Evolutionary conservation across 1,284 basidiomycete species (phyloP).

Genomic region (Kwoniella shivajii): DNA sequence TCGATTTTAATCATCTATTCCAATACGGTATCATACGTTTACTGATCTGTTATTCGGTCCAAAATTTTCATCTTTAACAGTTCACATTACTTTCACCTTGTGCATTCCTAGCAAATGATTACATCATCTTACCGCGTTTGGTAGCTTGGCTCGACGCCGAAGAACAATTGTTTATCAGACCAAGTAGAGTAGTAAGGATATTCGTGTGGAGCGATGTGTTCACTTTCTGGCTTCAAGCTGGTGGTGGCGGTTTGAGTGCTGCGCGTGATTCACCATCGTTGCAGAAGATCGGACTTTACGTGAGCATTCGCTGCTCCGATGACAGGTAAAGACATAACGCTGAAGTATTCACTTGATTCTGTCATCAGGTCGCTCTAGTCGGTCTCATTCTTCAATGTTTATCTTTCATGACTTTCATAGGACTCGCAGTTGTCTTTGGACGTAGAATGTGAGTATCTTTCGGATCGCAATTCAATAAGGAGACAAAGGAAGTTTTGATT

Average conservation of each 20-base stretch:
- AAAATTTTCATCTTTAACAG: conserved; percentile 18
- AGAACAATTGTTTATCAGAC: conserved; percentile 46
- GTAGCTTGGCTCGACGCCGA: conserved; percentile 60
- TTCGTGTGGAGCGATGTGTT: conserved; percentile 60
- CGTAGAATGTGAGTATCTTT: conserved; percentile 56
- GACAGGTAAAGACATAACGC: background rate
- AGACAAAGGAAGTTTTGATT: no score
- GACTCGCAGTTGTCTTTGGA: conserved; percentile 63
- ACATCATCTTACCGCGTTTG: conserved; percentile 67
- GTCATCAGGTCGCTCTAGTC: conserved; percentile 60
- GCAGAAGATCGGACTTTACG: conserved; percentile 42
- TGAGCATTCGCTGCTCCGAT: no score
- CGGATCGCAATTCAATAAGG: conserved; percentile 12
- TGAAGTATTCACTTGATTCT: background rate
- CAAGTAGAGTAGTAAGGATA: conserved; percentile 32
- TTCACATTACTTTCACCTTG: conserved; percentile 59
- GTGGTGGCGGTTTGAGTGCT: conserved; percentile 53
- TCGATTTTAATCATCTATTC: no score
- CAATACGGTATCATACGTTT: no score
- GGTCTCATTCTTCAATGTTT: conserved; percentile 65
- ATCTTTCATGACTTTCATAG: conserved; percentile 65
- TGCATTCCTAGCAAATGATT: conserved; percentile 73
- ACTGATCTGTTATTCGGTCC: no score
- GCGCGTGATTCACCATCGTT: conserved; percentile 19
- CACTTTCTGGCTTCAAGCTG: conserved; percentile 67